These are phyloP conservation scores for Helianthus tuberosus DNA, from an alignment of 129 eudicot genomes.

Conservation along the genomic window DNA sequence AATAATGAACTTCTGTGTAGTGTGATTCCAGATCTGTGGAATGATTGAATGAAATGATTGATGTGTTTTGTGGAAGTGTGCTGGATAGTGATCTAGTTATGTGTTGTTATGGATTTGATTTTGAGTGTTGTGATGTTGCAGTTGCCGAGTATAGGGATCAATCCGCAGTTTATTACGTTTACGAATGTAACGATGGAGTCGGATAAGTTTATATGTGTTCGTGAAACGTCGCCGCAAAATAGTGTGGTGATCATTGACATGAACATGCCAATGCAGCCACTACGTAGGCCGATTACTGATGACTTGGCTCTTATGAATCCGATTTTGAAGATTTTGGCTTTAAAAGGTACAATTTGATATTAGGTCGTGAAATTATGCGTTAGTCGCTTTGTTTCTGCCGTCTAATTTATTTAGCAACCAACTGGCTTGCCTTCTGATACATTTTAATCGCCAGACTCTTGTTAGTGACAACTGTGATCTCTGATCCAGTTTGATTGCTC, in stretches of 20 bases:
- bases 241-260: too few species aligned
- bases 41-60: background rate
- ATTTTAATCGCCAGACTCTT: too few species aligned
- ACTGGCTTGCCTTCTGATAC: too few species aligned
- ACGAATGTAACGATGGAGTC: too few species aligned
- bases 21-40: slow-evolving; percentile 53
- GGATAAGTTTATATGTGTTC: too few species aligned
- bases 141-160: too few species aligned
- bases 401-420: too few species aligned
- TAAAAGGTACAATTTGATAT: slow-evolving; percentile 60
- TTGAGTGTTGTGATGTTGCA: too few species aligned
- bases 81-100: background rate
- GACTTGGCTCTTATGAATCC: slow-evolving; percentile 99
- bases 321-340: slow-evolving; percentile 75
- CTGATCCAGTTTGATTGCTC: too few species aligned
- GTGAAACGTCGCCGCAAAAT: too few species aligned
- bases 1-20: slow-evolving; percentile 1
- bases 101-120: slow-evolving; percentile 11
- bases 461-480: too few species aligned
- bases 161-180: too few species aligned
- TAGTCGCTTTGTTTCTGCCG: background rate
- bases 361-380: slow-evolving; percentile 5
- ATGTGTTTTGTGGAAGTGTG: slow-evolving; percentile 6
- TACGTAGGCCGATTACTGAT: slow-evolving; percentile 94
- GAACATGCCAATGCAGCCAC: slow-evolving; percentile 93